Evolutionary conservation across 768 basidiomycete species (phyloP), one percentile per base, ranked within the genome.

Genomic region (Tylopilus plumbeoviolaceoides): DNA sequence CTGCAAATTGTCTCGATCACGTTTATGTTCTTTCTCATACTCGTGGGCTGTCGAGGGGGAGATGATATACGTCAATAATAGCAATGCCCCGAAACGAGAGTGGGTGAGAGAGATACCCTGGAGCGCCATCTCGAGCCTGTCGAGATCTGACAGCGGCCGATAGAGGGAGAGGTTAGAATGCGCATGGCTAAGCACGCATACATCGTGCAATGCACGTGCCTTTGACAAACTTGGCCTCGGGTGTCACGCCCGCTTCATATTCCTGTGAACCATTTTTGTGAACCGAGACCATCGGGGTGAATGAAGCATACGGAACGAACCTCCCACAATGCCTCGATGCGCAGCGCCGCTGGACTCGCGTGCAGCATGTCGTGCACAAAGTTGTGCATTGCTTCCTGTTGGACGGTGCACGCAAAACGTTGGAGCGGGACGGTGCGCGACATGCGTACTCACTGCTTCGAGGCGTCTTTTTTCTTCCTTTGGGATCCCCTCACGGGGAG

Each of bases 301-400:
- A 30, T 30, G 14, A 35, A 5, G 9, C 14, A 9, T n/a, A 14
- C 14, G 11, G 28, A 25, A 44, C 30, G 42, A 11, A 57, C 90
- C 71, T 82, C 71, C 89, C 89, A 95, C 0, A 95, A 69, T 0
- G 78, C 71, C 56, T 81, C 69, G 20, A 94, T 90, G 30, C 78
- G 78, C 49, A 82, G 74, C 5, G 87, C 86, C 0, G 84, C 83
- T 15, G 84, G 79, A 53, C 78, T 82, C 36, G 80, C 70, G 56
- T 91, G 89, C n/a, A 98, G 70, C 90, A 98, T 95, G 50, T 88
- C 89, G 48, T 89, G 77, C 4, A 89, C 77, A 64, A 98, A 93
- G 55, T 90, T 90, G 47, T 86, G 79, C 87, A 98, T 98, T 3
- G 94, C 94, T 63, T 87, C 86, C 83, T 92, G 38, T 21, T 30